Evolutionary conservation across 2,329 filamentous ascomycete species (phyloP), one percentile per base, ranked within the genome.

Genomic region (Thelonectria olida): DNA sequence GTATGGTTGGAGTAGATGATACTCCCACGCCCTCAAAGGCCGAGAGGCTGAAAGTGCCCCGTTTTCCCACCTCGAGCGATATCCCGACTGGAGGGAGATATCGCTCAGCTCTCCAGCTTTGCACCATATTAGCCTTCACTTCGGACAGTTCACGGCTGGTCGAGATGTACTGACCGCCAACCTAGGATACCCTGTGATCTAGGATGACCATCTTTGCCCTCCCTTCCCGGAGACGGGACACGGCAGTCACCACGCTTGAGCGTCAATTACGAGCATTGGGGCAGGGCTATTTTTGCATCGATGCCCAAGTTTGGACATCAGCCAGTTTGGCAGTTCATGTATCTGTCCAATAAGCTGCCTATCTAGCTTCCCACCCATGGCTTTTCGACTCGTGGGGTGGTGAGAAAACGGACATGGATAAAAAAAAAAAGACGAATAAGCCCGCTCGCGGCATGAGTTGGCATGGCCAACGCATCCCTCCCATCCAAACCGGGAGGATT

Each of bases 401-500:
- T 44, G 39, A 54, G 28, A 22, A 36, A 54, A 36, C 13, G 20
- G 42, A 27, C 19, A 15, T 34, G 20, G 25, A 45, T 45, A 45
- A 45, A 48, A 42, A 39, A 45, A 27, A 45, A 45, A 48, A 42
- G 31, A 47, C n/a, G 34, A 56, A 49, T 49, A 56, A 56, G 54
- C 54, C 47, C 45, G 34, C 57, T 52, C 31, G 51, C 58, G 53
- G 62, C 59, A 54, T 71, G 69, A 64, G 69, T 66, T 72, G 69
- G 69, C 68, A 72, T 66, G 61, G 69, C 67, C 69, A 72, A 58
- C 69, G 69, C 69, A 72, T 72, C 67, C 57, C 47, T 62, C 42
- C 45, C 63, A 63, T 67, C 61, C 69, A 63, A 67, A 59, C 49
- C 23, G 25, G 45, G 52, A 67, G 6, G 56, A 56, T 58, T 41